Evolutionary conservation across 2,329 filamentous ascomycete genomes (phyloP).

Genomic region (Penicillium freii): DNA sequence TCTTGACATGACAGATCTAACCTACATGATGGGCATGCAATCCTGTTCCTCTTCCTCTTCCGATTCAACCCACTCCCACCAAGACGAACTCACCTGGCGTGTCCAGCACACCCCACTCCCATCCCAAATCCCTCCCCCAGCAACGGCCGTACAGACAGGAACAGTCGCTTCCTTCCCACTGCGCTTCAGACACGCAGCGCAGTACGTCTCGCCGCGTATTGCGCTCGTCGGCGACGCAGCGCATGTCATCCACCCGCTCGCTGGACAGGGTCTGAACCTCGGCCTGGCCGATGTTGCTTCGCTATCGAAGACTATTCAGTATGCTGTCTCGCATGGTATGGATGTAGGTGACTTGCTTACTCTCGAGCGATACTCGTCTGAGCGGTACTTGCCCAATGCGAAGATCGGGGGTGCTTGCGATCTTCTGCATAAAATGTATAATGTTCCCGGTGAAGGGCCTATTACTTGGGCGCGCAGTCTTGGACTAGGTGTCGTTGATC

Average conservation of each 20-base stretch:
- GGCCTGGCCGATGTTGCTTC: slow-evolving; percentile 85
- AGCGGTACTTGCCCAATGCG: slow-evolving; percentile 81
- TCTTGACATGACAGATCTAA: slow-evolving; percentile 72
- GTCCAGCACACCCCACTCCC: slow-evolving; percentile 64
- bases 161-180: slow-evolving; percentile 88
- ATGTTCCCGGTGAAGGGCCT: slow-evolving; percentile 69
- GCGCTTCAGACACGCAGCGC: slow-evolving; percentile 87
- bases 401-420: slow-evolving; percentile 74
- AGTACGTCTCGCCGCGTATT: slow-evolving; percentile 85
- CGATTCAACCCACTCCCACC: slow-evolving; percentile 45
- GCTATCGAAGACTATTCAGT: slow-evolving; percentile 70
- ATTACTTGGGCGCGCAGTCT: slow-evolving; percentile 75
- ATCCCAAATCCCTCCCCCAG: slow-evolving; percentile 61
- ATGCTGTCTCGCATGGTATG: slow-evolving; percentile 76
- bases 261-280: slow-evolving; percentile 90
- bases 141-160: slow-evolving; percentile 70
- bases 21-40: slow-evolving; percentile 71
- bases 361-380: slow-evolving; percentile 75
- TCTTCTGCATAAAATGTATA: slow-evolving; percentile 89
- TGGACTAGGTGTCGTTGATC: slow-evolving; percentile 74
- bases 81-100: slow-evolving; percentile 82
- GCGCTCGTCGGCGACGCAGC: slow-evolving; percentile 92
- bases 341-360: slow-evolving; percentile 78
- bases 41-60: slow-evolving; percentile 24
- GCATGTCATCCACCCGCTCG: slow-evolving; percentile 91